phyloP scores from a whole-genome alignment of 352 stramenopile species.

The Phytophthora citrophthora region DNA sequence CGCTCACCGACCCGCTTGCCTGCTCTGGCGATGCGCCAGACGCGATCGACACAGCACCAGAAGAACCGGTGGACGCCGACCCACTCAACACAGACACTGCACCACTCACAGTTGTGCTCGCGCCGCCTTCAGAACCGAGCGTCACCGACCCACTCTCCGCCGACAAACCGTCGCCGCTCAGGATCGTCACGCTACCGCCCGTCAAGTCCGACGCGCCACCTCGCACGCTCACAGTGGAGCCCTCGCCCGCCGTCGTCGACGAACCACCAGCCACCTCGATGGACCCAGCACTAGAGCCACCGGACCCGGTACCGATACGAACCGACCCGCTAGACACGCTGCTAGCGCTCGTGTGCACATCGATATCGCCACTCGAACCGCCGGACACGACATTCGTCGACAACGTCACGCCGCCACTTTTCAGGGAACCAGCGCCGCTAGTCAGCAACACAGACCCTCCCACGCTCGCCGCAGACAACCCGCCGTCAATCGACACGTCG shows the following conservation, averaged over 20 bases:
- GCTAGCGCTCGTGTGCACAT: constrained; percentile 23
- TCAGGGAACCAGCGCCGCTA: constrained; percentile 21
- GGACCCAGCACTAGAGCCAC: constrained; percentile 26
- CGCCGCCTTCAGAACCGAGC: constrained; percentile 12
- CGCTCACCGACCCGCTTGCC: constrained; percentile 28
- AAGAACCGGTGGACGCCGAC: constrained; percentile 16
- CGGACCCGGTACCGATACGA: constrained; percentile 22
- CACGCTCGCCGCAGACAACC: constrained; percentile 19
- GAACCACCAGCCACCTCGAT: constrained; percentile 35
- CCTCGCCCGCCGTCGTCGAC: constrained; percentile 27
- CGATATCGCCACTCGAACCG: constrained; percentile 21
- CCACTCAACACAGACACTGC: constrained; percentile 22
- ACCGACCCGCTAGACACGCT: constrained; percentile 28
- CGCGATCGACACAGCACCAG: constrained; percentile 20
- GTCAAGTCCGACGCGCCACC: constrained; percentile 28
- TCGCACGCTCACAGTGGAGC: constrained; percentile 25
- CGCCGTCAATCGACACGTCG: constrained; percentile 33
- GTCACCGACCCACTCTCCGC: constrained; percentile 20
- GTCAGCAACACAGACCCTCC: constrained; percentile 24
- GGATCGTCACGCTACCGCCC: constrained; percentile 20
- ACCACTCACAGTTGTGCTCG: constrained; percentile 8
- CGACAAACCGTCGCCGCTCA: constrained; percentile 21
- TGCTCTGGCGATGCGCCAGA: constrained; percentile 18
- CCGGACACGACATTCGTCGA: constrained; percentile 20
- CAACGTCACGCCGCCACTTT: constrained; percentile 23